These are phyloP conservation scores for Solanum rostratum DNA, from an alignment of 257 asterid genomes.

Conservation along the genomic window DNA sequence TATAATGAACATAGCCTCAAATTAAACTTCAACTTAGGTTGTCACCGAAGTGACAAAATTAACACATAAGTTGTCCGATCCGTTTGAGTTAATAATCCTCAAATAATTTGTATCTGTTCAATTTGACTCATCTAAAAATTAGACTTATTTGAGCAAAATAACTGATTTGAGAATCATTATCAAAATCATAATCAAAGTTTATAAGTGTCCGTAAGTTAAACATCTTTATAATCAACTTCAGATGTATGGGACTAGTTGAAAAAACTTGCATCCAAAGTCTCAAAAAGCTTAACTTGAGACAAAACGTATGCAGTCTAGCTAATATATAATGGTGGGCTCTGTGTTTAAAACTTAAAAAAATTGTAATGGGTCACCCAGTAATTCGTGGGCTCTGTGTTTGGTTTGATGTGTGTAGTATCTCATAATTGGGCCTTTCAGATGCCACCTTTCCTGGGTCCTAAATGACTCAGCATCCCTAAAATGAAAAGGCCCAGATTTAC, in stretches of 20 bases:
- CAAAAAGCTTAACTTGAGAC: not conserved
- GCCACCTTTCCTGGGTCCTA: not conserved
- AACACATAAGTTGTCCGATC: not conserved
- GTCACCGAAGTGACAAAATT: not conserved
- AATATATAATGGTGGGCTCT: not conserved
- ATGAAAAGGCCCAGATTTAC: not conserved
- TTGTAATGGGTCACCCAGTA: not conserved
- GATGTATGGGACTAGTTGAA: not conserved
- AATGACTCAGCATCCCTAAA: too few relatives aligned
- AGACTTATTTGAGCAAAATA: not conserved
- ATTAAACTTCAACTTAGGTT: not conserved
- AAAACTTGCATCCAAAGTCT: too few relatives aligned
- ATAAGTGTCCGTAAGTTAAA: not conserved
- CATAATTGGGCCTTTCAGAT: not conserved
- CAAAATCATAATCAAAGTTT: not conserved
- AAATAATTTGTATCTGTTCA: rapidly evolving
- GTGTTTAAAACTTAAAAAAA: too few relatives aligned
- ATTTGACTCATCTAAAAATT: not conserved
- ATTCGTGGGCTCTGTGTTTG: not conserved
- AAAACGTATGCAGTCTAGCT: too few relatives aligned
- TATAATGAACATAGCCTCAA: not conserved
- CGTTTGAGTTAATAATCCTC: not conserved
- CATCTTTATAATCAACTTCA: not conserved
- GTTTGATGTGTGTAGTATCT: too few relatives aligned
- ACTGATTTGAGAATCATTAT: not conserved